These are phyloP conservation scores for Mytilinidion resinicola DNA, from an alignment of 495 filamentous ascomycete genomes.

Conservation along the genomic window DNA sequence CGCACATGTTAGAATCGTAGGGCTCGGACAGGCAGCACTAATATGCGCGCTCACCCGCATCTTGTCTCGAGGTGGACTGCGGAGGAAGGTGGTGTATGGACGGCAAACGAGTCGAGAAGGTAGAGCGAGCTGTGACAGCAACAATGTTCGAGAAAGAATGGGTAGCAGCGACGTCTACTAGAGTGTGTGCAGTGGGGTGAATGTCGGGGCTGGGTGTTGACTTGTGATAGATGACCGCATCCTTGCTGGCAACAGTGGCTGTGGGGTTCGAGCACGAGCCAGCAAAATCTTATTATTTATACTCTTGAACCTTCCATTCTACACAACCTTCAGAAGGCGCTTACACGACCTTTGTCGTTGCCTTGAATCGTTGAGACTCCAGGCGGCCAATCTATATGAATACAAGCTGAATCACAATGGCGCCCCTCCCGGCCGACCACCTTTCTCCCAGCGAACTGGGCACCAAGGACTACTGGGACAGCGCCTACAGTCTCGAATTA, in stretches of 20 bases:
- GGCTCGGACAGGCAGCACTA: neutral
- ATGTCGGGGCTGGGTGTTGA: neutral
- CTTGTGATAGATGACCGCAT: neutral
- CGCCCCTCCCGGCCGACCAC: constrained; percentile 26
- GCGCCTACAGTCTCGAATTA: constrained; percentile 55
- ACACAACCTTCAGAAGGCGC: too few relatives aligned
- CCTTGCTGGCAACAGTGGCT: too few relatives aligned
- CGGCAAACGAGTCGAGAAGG: neutral
- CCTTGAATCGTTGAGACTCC: neutral
- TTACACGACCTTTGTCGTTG: too few relatives aligned
- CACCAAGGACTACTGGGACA: constrained; percentile 71
- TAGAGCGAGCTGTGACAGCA: neutral
- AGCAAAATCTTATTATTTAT: too few relatives aligned
- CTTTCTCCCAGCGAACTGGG: constrained; percentile 60
- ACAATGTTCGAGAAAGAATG: neutral
- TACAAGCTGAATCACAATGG: neutral
- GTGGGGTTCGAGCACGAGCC: too few relatives aligned
- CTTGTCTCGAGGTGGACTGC: constrained; percentile 14
- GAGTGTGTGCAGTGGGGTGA: too few relatives aligned
- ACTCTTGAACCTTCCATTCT: too few relatives aligned
- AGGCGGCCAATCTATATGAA: neutral
- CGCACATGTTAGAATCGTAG: neutral
- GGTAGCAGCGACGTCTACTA: neutral
- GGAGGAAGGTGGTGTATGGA: neutral
- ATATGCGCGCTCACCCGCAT: constrained; percentile 22